These are phyloP conservation scores for Penicillium brasilianum DNA, from an alignment of 2,329 filamentous ascomycete genomes.

Conservation along the genomic window DNA sequence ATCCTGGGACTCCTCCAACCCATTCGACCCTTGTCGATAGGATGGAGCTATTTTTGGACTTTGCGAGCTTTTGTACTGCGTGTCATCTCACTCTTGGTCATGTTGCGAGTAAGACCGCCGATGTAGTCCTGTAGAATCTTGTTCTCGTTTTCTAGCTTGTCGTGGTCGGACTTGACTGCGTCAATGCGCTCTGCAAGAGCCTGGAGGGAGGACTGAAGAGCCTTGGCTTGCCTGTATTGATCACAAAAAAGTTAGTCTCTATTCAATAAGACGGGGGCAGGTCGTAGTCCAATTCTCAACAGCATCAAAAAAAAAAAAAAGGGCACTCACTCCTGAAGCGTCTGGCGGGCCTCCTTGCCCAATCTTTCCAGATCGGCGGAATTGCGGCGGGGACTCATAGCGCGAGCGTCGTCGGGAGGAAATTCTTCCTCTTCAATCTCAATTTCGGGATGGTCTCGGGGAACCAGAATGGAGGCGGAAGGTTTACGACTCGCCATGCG, in stretches of 20 bases:
- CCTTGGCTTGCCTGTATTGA: conserved; percentile 75
- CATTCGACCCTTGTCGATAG: not conserved
- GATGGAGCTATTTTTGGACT: conserved; percentile 42
- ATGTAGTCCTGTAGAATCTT: conserved; percentile 98
- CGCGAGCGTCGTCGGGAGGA: conserved; percentile 84
- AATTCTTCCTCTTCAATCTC: conserved; percentile 76
- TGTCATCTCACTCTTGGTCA: conserved; percentile 61
- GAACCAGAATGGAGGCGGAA: conserved; percentile 81
- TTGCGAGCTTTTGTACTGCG: conserved; percentile 59
- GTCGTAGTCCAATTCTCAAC: not conserved
- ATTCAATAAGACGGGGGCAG: not conserved
- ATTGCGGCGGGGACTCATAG: conserved; percentile 91
- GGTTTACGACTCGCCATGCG: conserved; percentile 74
- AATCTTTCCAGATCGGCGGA: conserved; percentile 89
- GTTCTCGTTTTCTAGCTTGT: conserved; percentile 96
- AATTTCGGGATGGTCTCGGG: conserved; percentile 74
- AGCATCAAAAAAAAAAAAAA: no score
- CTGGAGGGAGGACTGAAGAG: conserved; percentile 84
- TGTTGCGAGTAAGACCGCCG: conserved; percentile 85
- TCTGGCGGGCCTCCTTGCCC: conserved; percentile 76
- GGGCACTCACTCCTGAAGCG: conserved; percentile 63
- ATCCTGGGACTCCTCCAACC: conserved; percentile 17
- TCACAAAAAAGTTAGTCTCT: not conserved
- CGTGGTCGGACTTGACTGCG: conserved; percentile 89
- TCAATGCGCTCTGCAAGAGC: conserved; percentile 93